These are phyloP conservation scores for Mucor saturninus DNA, from an alignment of 371 early-diverging fungal species.

Conservation along the genomic window DNA sequence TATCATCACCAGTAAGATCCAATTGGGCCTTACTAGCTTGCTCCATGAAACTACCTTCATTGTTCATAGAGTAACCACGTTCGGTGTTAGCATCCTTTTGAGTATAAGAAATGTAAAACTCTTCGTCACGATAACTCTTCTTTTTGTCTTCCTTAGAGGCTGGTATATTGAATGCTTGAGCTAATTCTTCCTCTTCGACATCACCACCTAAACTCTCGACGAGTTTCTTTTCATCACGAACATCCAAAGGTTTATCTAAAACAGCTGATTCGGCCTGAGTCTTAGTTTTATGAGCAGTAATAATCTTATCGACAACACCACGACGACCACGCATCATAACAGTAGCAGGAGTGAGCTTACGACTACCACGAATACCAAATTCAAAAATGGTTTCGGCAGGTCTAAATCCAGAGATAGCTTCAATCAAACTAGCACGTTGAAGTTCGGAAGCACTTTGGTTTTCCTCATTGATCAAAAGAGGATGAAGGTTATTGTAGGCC, in stretches of 20 bases:
- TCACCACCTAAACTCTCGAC: conserved; percentile 43
- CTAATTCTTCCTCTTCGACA: conserved; percentile 60
- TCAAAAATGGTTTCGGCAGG: conserved; percentile 95
- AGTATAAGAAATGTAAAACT: conserved; percentile 87
- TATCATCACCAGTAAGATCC: conserved; percentile 87
- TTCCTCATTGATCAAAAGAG: conserved; percentile 58
- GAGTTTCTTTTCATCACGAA: conserved; percentile 28
- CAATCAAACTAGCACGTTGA: conserved; percentile 69
- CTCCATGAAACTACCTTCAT: conserved; percentile 78
- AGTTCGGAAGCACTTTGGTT: conserved; percentile 52
- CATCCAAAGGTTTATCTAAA: conserved; percentile 12
- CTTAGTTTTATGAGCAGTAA: conserved; percentile 46
- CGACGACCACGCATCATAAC: conserved; percentile 84
- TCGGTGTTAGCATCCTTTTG: conserved; percentile 91
- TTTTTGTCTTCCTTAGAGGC: conserved; percentile 22
- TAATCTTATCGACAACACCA: conserved; percentile 60
- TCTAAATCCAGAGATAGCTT: conserved; percentile 78
- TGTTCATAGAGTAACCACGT: conserved; percentile 85
- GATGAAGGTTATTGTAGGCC: conserved; percentile 74
- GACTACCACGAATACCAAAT: conserved; percentile 81
- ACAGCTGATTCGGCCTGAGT: conserved; percentile 16
- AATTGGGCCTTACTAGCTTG: conserved; percentile 80
- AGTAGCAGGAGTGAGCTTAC: conserved; percentile 72
- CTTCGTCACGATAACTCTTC: conserved; percentile 74
- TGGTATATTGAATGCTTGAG: conserved; percentile 53